Evolutionary conservation across 345 rosid genomes (phyloP), one percentile per base, ranked within the genome.

Genomic region (Syzygium grande): DNA sequence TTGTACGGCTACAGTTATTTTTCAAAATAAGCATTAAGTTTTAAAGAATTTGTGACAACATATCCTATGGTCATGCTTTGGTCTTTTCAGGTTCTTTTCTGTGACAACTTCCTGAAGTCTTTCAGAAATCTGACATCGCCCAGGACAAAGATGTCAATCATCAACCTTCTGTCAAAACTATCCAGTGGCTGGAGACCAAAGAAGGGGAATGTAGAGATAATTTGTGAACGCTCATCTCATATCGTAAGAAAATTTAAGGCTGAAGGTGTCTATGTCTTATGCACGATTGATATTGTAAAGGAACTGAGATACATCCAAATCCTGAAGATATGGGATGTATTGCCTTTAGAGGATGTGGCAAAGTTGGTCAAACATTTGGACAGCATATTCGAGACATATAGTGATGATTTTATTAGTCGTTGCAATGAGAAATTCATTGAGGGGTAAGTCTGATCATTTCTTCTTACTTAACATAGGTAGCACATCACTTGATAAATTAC

Each of bases 261-360:
- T 63, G 94, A 90, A 49, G 84, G 77, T 68, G 63, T 87, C 12
- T 91, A 92, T 73, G 68, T 92, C 6, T 52, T 93, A 30, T 92
- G 94, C 86, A 91, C 95, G 9, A 79, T 84, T 84, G 96, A 94
- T 86, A 23, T 92, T 3, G 83, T 11, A 63, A 92, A 92, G 89
- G 92, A 91, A 41, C 41, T 5, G 4, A 34, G 49, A 51, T 91
- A 91, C 87, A 86, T 27, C 25, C 95, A 93, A 89, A 88, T 92
- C 43, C 79, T 94, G 89, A 94, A 90, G 89, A 90, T 92, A 30
- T 94, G 94, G 95, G 94, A 94, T 86, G 73, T 94, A 85, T 85
- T 93, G 86, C 93, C 93, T 6, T 84, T 84, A 30, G 92, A 89
- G 85, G 92, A 93, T 56, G 87, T 89, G 73, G 88, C 77, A 3